Evolutionary conservation across 1,284 basidiomycete species (phyloP).

Genomic region (Agroathelia rolfsii): DNA sequence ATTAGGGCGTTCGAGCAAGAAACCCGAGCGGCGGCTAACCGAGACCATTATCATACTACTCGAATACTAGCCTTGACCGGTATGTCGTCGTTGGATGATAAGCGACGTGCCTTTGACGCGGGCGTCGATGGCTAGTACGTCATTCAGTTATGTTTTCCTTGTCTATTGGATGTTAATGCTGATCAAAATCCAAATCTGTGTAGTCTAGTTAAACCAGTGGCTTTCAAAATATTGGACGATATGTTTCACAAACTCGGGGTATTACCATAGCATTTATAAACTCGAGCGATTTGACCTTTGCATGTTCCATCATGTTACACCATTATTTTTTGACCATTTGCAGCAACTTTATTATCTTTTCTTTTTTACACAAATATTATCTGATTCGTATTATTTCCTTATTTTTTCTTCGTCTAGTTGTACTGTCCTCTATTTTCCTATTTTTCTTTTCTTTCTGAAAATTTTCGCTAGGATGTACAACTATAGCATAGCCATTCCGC

Average conservation of each 20-base stretch:
- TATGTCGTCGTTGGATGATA: constrained; percentile 87
- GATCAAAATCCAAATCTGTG: constrained; percentile 4
- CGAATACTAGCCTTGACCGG: constrained; percentile 89
- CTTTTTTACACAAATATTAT: too few relatives aligned
- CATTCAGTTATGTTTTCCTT: constrained; percentile 3
- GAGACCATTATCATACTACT: constrained; percentile 23
- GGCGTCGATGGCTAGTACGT: constrained; percentile 93
- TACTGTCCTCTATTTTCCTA: too few relatives aligned
- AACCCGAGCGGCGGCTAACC: constrained; percentile 11
- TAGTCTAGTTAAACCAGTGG: constrained; percentile 87
- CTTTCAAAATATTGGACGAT: constrained; percentile 79
- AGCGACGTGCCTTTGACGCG: constrained; percentile 81
- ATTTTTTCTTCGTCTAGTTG: too few relatives aligned
- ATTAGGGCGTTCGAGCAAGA: constrained; percentile 48
- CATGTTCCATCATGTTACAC: too few relatives aligned
- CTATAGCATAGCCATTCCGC: too few relatives aligned
- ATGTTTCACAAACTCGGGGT: constrained; percentile 76
- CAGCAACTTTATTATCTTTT: neutral
- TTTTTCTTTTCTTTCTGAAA: too few relatives aligned
- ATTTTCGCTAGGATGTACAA: too few relatives aligned
- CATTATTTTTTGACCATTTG: too few relatives aligned
- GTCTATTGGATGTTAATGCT: constrained; percentile 3
- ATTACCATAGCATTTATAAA: constrained; percentile 25
- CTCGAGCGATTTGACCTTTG: too few relatives aligned
- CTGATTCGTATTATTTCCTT: too few relatives aligned